These are phyloP conservation scores for Euphorbia pulcherrima DNA, from an alignment of 345 rosid species.

Conservation along the genomic window DNA sequence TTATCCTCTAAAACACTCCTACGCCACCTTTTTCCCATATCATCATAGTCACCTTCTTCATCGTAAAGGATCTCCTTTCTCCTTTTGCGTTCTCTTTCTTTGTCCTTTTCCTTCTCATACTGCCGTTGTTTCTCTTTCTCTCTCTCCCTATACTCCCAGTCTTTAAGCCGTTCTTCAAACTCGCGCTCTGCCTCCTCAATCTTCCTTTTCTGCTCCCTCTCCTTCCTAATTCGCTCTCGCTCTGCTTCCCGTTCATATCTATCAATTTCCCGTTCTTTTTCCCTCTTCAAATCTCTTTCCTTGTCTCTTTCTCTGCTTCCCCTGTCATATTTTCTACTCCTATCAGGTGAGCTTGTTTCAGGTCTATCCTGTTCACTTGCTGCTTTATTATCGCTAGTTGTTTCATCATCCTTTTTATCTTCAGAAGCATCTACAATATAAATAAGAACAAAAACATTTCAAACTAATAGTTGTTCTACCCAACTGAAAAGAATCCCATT, in stretches of 20 bases:
- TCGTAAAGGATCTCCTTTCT: constrained; percentile 77
- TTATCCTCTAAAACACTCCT: constrained; percentile 68
- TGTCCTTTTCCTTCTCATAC: constrained; percentile 88
- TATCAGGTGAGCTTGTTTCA: constrained; percentile 78
- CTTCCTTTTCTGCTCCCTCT: constrained; percentile 91
- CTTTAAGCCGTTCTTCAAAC: constrained; percentile 79
- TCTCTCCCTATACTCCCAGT: constrained; percentile 93
- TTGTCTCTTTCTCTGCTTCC: constrained; percentile 68
- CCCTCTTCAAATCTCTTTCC: constrained; percentile 62
- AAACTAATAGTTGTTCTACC: not conserved
- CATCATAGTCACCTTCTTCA: constrained; percentile 78
- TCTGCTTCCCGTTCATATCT: constrained; percentile 91
- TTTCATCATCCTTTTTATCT: constrained; percentile 63
- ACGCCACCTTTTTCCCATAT: constrained; percentile 80
- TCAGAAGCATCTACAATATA: constrained; percentile 46
- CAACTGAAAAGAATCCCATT: not conserved
- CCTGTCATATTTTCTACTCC: constrained; percentile 63
- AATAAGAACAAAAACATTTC: not conserved
- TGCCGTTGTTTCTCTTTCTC: constrained; percentile 89
- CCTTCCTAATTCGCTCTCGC: constrained; percentile 76
- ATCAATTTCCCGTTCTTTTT: constrained; percentile 82
- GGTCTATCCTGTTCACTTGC: constrained; percentile 58
- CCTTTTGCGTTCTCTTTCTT: constrained; percentile 85
- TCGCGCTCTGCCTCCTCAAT: constrained; percentile 88
- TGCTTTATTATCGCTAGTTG: constrained; percentile 52